Conservation (phyloP, 2,329 filamentous ascomycete genomes). For the Penicillium sclerotigenum region DNA sequence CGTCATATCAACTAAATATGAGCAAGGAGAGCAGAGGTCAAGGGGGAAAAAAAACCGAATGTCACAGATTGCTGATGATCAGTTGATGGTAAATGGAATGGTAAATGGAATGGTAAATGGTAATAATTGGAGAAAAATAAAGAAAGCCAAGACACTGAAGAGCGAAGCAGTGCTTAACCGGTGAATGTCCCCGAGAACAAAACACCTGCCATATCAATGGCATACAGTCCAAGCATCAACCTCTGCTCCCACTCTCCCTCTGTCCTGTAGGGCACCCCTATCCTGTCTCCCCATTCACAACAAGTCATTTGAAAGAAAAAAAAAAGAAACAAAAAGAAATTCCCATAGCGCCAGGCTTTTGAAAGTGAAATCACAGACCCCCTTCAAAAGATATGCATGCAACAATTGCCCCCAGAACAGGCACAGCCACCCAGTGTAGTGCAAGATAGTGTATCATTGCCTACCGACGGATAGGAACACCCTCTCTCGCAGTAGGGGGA, state of each 20-base stretch:
- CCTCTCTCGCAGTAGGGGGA: constrained; percentile 48
- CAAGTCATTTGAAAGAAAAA: background rate
- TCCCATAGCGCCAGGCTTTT: constrained; percentile 39
- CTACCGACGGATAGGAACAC: constrained; percentile 64
- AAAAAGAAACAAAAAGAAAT: constrained; percentile 9
- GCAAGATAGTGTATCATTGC: constrained; percentile 20
- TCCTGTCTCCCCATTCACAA: background rate
- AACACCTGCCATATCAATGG: background rate
- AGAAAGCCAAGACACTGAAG: constrained; percentile 1
- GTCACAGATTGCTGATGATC: background rate
- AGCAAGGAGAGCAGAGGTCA: background rate
- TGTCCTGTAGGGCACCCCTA: constrained; percentile 23
- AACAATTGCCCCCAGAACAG: constrained; percentile 5
- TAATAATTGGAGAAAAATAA: constrained; percentile 9
- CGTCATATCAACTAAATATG: background rate
- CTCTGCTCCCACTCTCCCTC: constrained; percentile 11
- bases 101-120: constrained; percentile 11
- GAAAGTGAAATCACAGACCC: constrained; percentile 21
- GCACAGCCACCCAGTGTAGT: constrained; percentile 7
- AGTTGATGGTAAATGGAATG: constrained; percentile 4
- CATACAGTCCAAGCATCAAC: background rate
- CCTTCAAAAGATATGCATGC: constrained; percentile 13
- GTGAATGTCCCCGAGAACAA: background rate
- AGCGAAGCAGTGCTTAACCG: background rate
- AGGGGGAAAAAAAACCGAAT: background rate